Evolutionary conservation across 23 red algal species (phyloP).

Genomic region (Gracilaria domingensis): DNA sequence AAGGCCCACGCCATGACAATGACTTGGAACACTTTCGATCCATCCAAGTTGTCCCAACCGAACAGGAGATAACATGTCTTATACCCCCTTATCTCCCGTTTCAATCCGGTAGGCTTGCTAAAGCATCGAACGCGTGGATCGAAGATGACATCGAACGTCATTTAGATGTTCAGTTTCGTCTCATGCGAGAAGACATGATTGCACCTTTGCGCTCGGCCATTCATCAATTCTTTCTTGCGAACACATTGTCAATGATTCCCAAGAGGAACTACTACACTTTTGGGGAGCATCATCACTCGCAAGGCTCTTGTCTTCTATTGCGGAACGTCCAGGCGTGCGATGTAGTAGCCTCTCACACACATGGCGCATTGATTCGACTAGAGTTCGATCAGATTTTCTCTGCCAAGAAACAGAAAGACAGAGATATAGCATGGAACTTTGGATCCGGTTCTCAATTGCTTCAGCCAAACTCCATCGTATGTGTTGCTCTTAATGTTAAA

Average conservation of each 20-base stretch:
- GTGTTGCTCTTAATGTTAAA: constrained; percentile 1
- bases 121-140: neutral
- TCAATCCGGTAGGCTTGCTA: constrained; percentile 4
- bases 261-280: neutral
- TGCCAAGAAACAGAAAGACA: neutral
- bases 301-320: constrained; percentile 4
- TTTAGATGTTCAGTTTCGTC: constrained; percentile 14
- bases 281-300: neutral
- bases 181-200: constrained; percentile 21
- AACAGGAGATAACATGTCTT: neutral
- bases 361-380: neutral
- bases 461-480: constrained; percentile 12
- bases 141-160: constrained; percentile 20
- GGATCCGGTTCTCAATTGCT: neutral
- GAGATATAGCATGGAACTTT: neutral
- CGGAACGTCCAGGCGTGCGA: neutral
- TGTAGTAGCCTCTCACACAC: neutral
- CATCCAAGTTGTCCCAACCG: constrained; percentile 10
- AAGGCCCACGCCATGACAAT: constrained; percentile 18
- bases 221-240: neutral
- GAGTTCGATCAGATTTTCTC: constrained; percentile 1
- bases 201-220: neutral
- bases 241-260: neutral
- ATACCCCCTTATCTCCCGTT: constrained; percentile 16
- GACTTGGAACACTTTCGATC: constrained; percentile 12